phyloP scores from a whole-genome alignment of 495 filamentous ascomycete genomes.

The Aspergillus sparsus region DNA sequence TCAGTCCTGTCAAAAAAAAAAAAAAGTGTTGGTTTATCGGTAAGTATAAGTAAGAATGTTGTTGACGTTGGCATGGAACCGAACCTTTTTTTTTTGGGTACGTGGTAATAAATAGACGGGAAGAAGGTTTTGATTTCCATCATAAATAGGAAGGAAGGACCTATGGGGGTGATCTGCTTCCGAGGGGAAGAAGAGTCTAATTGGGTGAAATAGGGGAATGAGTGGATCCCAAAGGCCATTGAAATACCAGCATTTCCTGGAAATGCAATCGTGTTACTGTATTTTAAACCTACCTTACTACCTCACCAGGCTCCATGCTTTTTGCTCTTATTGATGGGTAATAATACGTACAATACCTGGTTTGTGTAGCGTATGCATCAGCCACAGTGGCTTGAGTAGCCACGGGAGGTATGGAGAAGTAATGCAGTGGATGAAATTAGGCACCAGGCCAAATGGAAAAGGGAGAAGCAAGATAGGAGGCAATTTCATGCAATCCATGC shows the following conservation, averaged over 20 bases:
- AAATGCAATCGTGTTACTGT: neutral
- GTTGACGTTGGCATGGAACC: no score
- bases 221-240: neutral
- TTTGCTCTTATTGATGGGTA: neutral
- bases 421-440: conserved; percentile 2
- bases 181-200: neutral
- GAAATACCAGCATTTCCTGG: neutral
- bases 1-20: no score
- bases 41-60: no score
- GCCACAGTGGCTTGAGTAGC: conserved; percentile 33
- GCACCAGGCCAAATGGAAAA: conserved; percentile 18
- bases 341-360: neutral
- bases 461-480: conserved; percentile 6
- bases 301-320: no score
- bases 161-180: neutral
- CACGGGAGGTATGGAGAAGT: conserved; percentile 1
- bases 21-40: no score
- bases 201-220: neutral
- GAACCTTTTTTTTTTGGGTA: no score
- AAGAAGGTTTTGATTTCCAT: no score
- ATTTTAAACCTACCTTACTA: no score
- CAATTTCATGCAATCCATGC: neutral
- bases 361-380: conserved; percentile 10
- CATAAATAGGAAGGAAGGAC: neutral
- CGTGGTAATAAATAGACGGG: no score